These are phyloP conservation scores for Fusarium xyrophilum DNA, from an alignment of 2,329 filamentous ascomycete genomes.

Conservation along the genomic window DNA sequence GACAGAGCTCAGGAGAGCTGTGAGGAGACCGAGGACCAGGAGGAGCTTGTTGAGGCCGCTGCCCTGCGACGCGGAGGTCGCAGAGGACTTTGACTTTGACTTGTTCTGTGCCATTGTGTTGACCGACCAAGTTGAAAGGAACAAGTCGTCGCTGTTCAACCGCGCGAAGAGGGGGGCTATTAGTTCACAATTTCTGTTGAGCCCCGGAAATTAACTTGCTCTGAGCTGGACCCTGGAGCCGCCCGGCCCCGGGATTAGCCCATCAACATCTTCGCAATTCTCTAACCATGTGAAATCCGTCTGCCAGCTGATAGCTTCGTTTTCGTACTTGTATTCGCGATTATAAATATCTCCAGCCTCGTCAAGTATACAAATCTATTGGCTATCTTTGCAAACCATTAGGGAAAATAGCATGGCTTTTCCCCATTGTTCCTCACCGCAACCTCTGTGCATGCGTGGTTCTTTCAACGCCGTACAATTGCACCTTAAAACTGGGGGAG, in stretches of 20 bases:
- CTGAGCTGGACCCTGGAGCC: conserved; percentile 24
- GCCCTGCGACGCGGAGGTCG: conserved; percentile 30
- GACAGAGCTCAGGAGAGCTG: conserved; percentile 61
- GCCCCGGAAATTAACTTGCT: conserved; percentile 25
- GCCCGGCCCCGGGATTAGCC: conserved; percentile 34
- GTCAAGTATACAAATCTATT: conserved; percentile 20
- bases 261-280: conserved; percentile 17
- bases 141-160: neutral
- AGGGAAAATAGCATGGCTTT: conserved; percentile 8
- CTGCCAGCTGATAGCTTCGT: conserved; percentile 20
- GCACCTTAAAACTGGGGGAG: conserved; percentile 13
- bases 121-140: conserved; percentile 1
- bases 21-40: conserved; percentile 58
- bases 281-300: conserved; percentile 6
- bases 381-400: neutral
- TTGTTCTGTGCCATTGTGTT: conserved; percentile 28
- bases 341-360: neutral
- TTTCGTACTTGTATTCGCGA: conserved; percentile 40
- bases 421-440: conserved; percentile 15
- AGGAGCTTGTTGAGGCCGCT: conserved; percentile 50
- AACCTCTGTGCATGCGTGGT: conserved; percentile 5
- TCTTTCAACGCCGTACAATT: conserved; percentile 30
- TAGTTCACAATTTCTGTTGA: conserved; percentile 24
- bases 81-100: conserved; percentile 32
- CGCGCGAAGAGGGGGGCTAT: conserved; percentile 1